phyloP scores from a whole-genome alignment of 139 green algal genomes.

The Pycnococcus provasolii region DNA sequence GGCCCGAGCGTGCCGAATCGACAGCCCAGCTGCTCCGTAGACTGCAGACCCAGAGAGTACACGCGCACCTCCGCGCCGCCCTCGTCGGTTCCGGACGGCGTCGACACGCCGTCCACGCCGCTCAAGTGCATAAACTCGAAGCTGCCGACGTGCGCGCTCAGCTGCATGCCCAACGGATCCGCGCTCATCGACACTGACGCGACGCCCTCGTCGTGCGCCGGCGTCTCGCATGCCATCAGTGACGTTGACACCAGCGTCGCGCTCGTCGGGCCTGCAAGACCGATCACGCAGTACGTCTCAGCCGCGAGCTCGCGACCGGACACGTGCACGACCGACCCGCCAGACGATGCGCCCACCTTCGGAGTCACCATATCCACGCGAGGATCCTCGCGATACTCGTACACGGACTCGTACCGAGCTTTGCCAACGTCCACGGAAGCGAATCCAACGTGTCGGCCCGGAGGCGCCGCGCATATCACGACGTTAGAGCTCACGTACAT shows the following conservation, averaged over 20 bases:
- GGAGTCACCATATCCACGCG: background rate
- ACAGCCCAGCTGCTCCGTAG: background rate
- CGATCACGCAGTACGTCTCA: background rate
- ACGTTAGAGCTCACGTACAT: background rate
- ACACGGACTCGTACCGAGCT: background rate
- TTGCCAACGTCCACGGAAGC: background rate
- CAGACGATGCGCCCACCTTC: background rate
- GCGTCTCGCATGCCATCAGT: constrained; percentile 1
- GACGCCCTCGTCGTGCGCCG: background rate
- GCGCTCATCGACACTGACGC: background rate
- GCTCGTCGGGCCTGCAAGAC: background rate
- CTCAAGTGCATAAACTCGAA: background rate
- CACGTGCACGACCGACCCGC: background rate
- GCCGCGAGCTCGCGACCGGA: background rate
- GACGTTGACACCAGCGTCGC: background rate
- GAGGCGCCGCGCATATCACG: background rate
- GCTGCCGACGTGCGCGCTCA: background rate
- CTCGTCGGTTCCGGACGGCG: background rate
- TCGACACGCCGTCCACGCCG: background rate
- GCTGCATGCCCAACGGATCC: background rate
- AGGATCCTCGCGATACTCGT: background rate
- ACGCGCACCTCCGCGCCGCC: background rate
- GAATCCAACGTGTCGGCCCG: background rate
- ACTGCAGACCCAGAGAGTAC: background rate
- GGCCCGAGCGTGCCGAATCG: constrained; percentile 4